Evolutionary conservation across 768 basidiomycete genomes (phyloP).

Genomic region (Lactarius akahatsu): DNA sequence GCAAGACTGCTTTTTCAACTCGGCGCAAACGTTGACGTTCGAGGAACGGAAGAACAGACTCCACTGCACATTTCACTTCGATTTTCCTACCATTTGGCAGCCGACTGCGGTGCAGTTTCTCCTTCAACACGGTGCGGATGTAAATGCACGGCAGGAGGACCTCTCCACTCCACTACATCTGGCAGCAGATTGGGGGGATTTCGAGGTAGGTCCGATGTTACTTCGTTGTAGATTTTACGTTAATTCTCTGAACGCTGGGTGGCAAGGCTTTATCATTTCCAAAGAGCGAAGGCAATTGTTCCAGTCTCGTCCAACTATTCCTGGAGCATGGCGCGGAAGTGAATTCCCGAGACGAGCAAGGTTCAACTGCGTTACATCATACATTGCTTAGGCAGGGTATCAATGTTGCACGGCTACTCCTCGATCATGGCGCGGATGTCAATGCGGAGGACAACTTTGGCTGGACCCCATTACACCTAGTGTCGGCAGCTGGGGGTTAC

Average conservation of each 20-base stretch:
- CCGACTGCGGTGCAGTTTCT: neutral
- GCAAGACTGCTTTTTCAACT: neutral
- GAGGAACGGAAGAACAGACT: neutral
- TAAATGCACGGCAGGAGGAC: neutral
- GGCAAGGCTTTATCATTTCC: neutral
- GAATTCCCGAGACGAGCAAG: neutral
- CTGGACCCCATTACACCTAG: neutral
- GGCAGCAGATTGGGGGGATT: neutral
- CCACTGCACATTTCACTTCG: neutral
- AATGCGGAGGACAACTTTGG: neutral
- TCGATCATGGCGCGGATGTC: neutral
- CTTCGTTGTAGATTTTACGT: neutral
- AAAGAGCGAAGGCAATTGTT: neutral
- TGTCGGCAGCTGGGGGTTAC: neutral
- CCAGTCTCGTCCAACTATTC: neutral
- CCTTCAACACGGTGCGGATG: neutral
- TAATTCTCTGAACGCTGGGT: neutral
- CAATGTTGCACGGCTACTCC: too few relatives aligned
- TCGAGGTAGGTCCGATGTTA: neutral
- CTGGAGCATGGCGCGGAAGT: neutral
- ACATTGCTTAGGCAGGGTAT: too few relatives aligned
- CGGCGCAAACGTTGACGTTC: neutral
- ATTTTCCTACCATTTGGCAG: accelerated
- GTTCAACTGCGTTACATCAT: too few relatives aligned
- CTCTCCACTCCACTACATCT: neutral